Conservation (phyloP, 441 rosid genomes). For the Adansonia grandidieri region DNA sequence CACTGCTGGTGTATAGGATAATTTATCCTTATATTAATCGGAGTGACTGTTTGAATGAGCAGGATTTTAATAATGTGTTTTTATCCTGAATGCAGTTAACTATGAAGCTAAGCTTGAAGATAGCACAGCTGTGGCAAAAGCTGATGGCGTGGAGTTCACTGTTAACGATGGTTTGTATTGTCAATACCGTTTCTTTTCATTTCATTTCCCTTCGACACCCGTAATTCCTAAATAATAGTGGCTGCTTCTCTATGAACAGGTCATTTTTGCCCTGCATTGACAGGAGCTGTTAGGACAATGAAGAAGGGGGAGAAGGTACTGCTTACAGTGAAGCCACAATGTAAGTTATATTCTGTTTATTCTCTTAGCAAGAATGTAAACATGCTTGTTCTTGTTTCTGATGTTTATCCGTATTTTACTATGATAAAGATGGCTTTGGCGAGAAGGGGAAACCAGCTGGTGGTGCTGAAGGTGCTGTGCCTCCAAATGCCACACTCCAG, state of each 20-base stretch:
- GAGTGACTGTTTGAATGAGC: neutral
- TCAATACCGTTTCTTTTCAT: neutral
- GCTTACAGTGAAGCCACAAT: conserved; percentile 82
- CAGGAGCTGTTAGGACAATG: conserved; percentile 85
- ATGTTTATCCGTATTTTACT: neutral
- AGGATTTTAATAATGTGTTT: neutral
- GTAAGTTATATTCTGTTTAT: conserved; percentile 38
- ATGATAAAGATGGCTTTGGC: conserved; percentile 77
- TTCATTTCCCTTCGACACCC: neutral
- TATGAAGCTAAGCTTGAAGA: conserved; percentile 75
- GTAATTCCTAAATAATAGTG: neutral
- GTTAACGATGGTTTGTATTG: conserved; percentile 57
- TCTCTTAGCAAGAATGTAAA: neutral
- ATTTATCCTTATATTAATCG: neutral
- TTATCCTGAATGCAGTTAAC: conserved; percentile 54
- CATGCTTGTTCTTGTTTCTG: neutral
- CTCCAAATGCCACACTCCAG: conserved; percentile 65
- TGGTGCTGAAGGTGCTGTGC: conserved; percentile 63
- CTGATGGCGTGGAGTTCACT: conserved; percentile 77
- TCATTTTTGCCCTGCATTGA: conserved; percentile 72
- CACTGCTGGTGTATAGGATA: too few relatives aligned
- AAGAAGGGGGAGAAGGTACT: conserved; percentile 78
- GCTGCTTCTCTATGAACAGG: conserved; percentile 37
- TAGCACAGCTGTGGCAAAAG: conserved; percentile 64
- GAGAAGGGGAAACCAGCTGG: conserved; percentile 76